A percentile compares a stretch with the other conserved stretches of the same genome.
Evolutionary conservation across 345 rosid genomes (phyloP).

Genomic region (Ceriops decandra): DNA sequence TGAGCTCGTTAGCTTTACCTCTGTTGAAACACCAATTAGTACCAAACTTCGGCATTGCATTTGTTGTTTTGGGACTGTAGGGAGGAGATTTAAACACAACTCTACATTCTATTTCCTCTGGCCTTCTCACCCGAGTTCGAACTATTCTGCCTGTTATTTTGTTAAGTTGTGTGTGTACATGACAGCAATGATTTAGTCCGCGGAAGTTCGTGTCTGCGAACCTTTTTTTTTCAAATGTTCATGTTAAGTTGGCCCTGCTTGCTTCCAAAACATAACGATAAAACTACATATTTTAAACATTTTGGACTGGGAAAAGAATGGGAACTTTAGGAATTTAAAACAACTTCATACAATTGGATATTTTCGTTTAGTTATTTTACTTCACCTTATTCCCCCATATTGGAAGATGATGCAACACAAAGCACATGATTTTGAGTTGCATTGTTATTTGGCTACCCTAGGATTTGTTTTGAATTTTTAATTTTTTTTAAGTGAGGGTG

Average conservation of each 20-base stretch:
- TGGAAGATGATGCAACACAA: too few species aligned
- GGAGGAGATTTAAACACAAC: too few species aligned
- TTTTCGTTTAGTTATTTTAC: neutral
- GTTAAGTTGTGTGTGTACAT: neutral
- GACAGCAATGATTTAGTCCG: too few species aligned
- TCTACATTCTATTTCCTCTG: neutral
- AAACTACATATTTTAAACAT: too few species aligned
- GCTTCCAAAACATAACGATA: too few species aligned
- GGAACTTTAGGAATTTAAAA: neutral
- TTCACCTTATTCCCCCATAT: too few species aligned
- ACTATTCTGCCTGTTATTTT: too few species aligned
- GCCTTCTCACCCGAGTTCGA: neutral
- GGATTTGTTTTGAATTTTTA: too few species aligned
- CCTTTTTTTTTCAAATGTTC: neutral
- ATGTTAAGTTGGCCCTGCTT: neutral
- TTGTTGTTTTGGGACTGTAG: constrained; percentile 1
- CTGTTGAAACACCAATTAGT: constrained; percentile 3
- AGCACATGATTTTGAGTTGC: too few species aligned
- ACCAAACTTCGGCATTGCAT: neutral
- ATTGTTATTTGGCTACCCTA: too few species aligned
- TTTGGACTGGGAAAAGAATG: neutral
- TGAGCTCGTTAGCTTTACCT: constrained; percentile 12
- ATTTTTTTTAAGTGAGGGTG: too few species aligned
- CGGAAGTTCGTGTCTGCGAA: too few species aligned
- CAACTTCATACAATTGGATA: neutral